Base-by-base conservation (phyloP, 164 flowering plant genomes). In the Brasenia schreberi region DNA sequence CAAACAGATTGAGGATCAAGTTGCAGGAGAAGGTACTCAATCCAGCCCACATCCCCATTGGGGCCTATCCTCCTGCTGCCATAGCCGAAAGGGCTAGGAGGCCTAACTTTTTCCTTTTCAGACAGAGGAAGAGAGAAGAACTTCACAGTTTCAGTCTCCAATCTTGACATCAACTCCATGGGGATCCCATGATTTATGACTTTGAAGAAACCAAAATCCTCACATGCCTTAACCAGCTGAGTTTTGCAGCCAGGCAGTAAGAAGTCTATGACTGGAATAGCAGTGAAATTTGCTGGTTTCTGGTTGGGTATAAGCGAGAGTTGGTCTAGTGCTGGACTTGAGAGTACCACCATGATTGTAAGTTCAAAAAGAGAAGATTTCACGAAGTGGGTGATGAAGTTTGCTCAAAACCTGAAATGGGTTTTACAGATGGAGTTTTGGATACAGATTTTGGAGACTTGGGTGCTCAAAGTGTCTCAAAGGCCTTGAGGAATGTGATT, bases 41-140 rank as follows among this genome's bases (percentile, higher is more conserved):
- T 67, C 97, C 97, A 91, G 19, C 98, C 98, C 42, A 89, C 82
- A 75, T 94, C 98, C 7, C 98, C 98, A 68, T 85, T 89, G 2
- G 79, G 81, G 5, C 98, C 98, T 71, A 91, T 89, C 61, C 69
- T 74, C 73, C 75, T 89, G 78, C 70, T 87, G 4, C 96, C 97
- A 68, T 89, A 93, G 10, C 98, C 98, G 66, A 81, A 84, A 3
- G 98, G 94, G 71, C 77, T 73, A 17, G 96, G 72, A 42, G 89
- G 85, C 18, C 92, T 85, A 19, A 77, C 82, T 58, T 67, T 78
- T 19, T 89, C 87, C 67, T 94, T 94, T 67, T 85, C 85, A 44
- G 77, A 62, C 68, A 76, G 85, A 10, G 97, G 74, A 14, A 81
- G 64, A 5, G 70, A 72, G 73, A 91, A 94, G 79, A 94, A 89